Conservation (phyloP, 73 alveolate species). For the Paramecium biaurelia region DNA sequence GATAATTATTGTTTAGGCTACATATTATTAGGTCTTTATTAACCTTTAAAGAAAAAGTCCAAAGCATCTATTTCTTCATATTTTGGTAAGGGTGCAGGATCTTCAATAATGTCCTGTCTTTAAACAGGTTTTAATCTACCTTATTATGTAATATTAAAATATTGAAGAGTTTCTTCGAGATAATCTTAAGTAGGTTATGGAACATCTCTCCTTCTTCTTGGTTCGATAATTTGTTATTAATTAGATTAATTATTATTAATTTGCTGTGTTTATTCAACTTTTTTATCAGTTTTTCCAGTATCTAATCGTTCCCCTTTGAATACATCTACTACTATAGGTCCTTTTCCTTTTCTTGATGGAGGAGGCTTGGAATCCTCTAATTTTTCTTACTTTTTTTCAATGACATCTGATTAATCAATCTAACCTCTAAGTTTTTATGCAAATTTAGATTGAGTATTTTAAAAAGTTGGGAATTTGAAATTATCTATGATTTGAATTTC, state of each 20-base stretch:
- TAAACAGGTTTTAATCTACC: constrained; percentile 75
- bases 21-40: not conserved
- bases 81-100: not conserved
- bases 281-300: constrained; percentile 7
- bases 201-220: not conserved
- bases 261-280: not conserved
- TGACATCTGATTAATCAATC: constrained; percentile 28
- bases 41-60: constrained; percentile 42
- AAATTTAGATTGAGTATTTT: not conserved
- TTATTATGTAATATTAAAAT: constrained; percentile 79
- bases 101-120: constrained; percentile 53
- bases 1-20: not conserved
- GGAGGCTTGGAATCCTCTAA: constrained; percentile 41
- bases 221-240: not conserved
- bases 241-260: not conserved
- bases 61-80: constrained; percentile 44
- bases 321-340: constrained; percentile 20
- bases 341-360: constrained; percentile 43
- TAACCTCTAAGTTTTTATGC: not conserved
- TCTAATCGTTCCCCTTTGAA: constrained; percentile 24
- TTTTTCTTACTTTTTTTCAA: constrained; percentile 27
- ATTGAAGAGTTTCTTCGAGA: constrained; percentile 74
- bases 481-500: constrained; percentile 51
- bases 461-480: constrained; percentile 47
- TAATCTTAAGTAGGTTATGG: constrained; percentile 5